These are phyloP conservation scores for Barnettozyma vustinii DNA, from an alignment of 805 yeast genomes.

Conservation along the genomic window DNA sequence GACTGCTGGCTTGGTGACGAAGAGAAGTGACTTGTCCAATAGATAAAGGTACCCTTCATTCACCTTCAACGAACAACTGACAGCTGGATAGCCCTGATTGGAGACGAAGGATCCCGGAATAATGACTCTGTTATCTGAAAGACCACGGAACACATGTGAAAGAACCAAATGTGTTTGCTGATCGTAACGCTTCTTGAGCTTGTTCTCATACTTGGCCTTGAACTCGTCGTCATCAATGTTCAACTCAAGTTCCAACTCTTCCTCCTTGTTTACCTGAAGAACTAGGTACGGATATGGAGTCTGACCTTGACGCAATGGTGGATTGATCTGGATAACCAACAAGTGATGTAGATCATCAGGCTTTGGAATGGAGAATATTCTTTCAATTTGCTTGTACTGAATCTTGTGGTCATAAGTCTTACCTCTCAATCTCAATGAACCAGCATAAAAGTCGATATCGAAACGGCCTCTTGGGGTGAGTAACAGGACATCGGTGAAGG, in stretches of 20 bases:
- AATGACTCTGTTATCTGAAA: conserved; percentile 79
- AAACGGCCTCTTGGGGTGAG: conserved; percentile 98
- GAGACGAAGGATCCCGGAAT: conserved; percentile 81
- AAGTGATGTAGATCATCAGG: conserved; percentile 91
- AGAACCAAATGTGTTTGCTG: conserved; percentile 82
- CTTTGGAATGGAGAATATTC: conserved; percentile 88
- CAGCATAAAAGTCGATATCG: conserved; percentile 89
- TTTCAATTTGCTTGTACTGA: conserved; percentile 82
- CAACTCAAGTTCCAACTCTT: conserved; percentile 84
- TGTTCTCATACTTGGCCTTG: conserved; percentile 66
- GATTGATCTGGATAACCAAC: conserved; percentile 86
- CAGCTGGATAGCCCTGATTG: conserved; percentile 75
- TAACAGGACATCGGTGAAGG: conserved; percentile 85
- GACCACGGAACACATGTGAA: conserved; percentile 82
- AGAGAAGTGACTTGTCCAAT: conserved; percentile 85
- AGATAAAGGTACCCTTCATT: conserved; percentile 92
- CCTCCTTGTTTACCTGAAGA: conserved; percentile 83
- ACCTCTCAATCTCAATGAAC: conserved; percentile 87
- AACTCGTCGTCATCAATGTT: conserved; percentile 81
- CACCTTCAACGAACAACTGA: conserved; percentile 89
- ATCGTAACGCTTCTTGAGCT: conserved; percentile 70
- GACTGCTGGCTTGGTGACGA: conserved; percentile 90
- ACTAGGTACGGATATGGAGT: conserved; percentile 92
- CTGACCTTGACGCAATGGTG: conserved; percentile 97
- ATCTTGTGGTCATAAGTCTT: conserved; percentile 96